Percentiles rank a stretch among this genome's conserved stretches.
Evolutionary conservation across 2,329 filamentous ascomycete genomes (phyloP).

Genomic region (Golovinomyces cichoracearum): DNA sequence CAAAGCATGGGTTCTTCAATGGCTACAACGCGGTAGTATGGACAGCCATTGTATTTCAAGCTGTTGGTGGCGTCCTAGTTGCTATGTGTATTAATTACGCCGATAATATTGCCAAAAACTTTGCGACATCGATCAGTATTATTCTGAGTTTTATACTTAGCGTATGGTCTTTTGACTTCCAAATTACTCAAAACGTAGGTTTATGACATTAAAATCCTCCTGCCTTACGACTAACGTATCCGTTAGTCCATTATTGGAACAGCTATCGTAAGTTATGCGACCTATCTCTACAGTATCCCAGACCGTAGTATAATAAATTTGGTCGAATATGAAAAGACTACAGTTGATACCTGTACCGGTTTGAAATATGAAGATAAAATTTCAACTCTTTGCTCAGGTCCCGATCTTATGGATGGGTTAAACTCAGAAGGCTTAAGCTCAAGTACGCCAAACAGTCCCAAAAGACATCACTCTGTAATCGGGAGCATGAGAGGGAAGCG

Average conservation of each 20-base stretch:
- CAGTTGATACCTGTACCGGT: slow-evolving; percentile 15
- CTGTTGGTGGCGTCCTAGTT: slow-evolving; percentile 59
- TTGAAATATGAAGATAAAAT: slow-evolving; percentile 13
- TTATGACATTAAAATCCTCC: neutral
- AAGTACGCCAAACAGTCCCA: slow-evolving; percentile 24
- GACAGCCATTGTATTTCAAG: slow-evolving; percentile 60
- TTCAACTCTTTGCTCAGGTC: slow-evolving; percentile 8
- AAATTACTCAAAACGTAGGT: slow-evolving; percentile 45
- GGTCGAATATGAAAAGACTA: slow-evolving; percentile 47
- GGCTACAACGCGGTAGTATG: slow-evolving; percentile 88
- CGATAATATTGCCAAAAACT: slow-evolving; percentile 81
- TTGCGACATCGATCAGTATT: slow-evolving; percentile 79
- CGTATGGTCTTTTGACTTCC: slow-evolving; percentile 60
- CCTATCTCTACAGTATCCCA: slow-evolving; percentile 57
- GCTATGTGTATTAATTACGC: slow-evolving; percentile 59
- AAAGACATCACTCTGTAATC: slow-evolving; percentile 19
- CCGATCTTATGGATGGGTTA: slow-evolving; percentile 11
- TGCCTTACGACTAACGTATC: neutral
- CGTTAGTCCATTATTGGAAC: slow-evolving; percentile 59
- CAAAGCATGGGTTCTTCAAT: slow-evolving; percentile 69
- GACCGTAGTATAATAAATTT: slow-evolving; percentile 41
- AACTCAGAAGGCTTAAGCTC: slow-evolving; percentile 25
- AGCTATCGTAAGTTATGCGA: slow-evolving; percentile 49
- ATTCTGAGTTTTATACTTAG: slow-evolving; percentile 67
- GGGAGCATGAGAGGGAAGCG: slow-evolving; percentile 17